Conservation (phyloP, 2,329 filamentous ascomycete species). For the Xylariaceae sp. region DNA sequence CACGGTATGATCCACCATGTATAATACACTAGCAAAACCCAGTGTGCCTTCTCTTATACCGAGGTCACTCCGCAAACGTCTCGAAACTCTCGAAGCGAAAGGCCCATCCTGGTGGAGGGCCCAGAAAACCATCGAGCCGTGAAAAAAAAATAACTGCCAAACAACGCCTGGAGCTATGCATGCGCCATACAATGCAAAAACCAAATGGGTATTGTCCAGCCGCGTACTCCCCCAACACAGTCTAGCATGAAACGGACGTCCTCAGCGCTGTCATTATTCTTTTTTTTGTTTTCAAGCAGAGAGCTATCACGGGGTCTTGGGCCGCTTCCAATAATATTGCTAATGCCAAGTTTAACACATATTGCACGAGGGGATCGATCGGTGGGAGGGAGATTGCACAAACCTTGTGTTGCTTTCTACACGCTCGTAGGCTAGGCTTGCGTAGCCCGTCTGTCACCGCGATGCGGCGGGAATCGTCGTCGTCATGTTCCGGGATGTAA, state of each 20-base stretch:
- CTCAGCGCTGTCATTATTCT: background rate
- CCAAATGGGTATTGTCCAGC: constrained; percentile 3
- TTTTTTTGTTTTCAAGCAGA: too few relatives aligned
- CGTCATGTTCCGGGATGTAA: constrained; percentile 83
- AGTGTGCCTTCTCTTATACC: background rate
- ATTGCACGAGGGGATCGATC: background rate
- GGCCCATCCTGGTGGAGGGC: constrained; percentile 1
- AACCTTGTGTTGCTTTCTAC: constrained; percentile 97
- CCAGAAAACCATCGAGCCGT: background rate
- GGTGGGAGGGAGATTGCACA: background rate
- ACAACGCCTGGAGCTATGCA: constrained; percentile 19
- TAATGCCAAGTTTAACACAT: constrained; percentile 28
- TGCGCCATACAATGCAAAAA: constrained; percentile 16
- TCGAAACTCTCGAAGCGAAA: background rate
- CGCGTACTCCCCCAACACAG: background rate
- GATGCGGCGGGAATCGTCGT: constrained; percentile 69
- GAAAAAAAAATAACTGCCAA: constrained; percentile 3
- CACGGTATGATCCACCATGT: background rate
- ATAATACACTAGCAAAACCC: background rate
- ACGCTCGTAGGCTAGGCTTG: constrained; percentile 83
- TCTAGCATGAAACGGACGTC: background rate
- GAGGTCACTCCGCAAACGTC: background rate
- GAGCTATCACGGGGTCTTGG: constrained; percentile 48
- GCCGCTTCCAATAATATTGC: constrained; percentile 68
- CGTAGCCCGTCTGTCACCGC: constrained; percentile 81